phyloP scores from a whole-genome alignment of 768 basidiomycete genomes.

The Pleurotus eryngii region DNA sequence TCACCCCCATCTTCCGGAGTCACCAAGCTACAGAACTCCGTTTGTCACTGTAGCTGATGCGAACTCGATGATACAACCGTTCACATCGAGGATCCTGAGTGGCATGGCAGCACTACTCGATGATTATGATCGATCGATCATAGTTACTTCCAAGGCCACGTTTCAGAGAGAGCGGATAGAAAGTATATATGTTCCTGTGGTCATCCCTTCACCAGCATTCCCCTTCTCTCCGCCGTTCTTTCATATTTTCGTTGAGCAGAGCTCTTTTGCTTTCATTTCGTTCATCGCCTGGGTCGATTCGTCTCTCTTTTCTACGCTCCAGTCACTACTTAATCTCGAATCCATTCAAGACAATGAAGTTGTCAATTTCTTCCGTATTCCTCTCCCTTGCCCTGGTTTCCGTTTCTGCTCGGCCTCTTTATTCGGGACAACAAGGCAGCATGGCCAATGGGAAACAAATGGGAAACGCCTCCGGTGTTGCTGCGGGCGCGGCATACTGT shows the following conservation, averaged over 20 bases:
- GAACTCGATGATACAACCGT: no score
- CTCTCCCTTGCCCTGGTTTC: conserved; percentile 11
- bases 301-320: background rate
- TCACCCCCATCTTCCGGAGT: no score
- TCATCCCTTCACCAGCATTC: no score
- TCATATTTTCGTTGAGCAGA: background rate
- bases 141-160: no score
- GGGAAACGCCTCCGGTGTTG: conserved; percentile 7
- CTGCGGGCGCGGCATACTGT: conserved; percentile 18
- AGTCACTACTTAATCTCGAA: background rate
- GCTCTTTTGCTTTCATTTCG: background rate
- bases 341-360: conserved; percentile 11
- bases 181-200: no score
- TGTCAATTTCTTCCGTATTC: conserved; percentile 9
- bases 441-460: conserved; percentile 6
- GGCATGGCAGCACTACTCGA: no score
- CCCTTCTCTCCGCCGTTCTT: background rate
- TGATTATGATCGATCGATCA: no score
- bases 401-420: conserved; percentile 10
- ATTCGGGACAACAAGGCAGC: background rate
- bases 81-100: no score
- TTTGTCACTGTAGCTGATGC: no score
- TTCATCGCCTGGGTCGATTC: background rate
- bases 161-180: no score
- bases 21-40: no score